Evolutionary conservation across 2,329 filamentous ascomycete species (phyloP), one percentile per base, ranked within the genome.

Genomic region (Microdochium nivale): DNA sequence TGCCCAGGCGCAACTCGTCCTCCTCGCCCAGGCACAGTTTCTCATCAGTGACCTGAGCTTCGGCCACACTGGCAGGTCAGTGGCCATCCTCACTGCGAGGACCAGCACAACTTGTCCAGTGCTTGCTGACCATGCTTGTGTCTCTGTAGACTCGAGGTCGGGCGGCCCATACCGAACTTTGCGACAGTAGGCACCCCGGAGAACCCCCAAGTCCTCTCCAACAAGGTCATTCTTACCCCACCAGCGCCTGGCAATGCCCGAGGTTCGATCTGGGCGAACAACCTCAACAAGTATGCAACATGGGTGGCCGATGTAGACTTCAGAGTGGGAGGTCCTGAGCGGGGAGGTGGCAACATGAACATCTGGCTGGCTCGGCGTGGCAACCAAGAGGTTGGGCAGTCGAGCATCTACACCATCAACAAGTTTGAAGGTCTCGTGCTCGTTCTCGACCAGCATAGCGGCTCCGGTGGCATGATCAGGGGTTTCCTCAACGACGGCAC

Each of bases 401-500:
- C 81, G 57, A 95, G 88, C 68, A 82, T 96, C 59, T 96, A 96
- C 71, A 94, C 87, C 1, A 86, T 86, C 10, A 82, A 82, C 51
- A 82, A 81, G 59, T 99, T 96, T 62, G 92, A 97, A 61, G 94
- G 94, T n/a, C 73, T 99, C 58, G 91, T 83, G 32, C 73, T 99
- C 52, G 86, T 95, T 24, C 70, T 99, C 51, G 92, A 97, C 70
- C 84, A 87, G 55, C 87, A 94, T 63, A 86, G 88, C 51, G 86
- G 89, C 46, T 70, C 72, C 2, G 84, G 83, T 49, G 94, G 94
- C 58, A 90, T 86, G 70, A 77, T 99, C 57, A 81, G 94, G 53
- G 94, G 88, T 19, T 99, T 97, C 74, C 73, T 99, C 58, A 99
- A 97, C 71, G 94, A 97, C 67, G 92, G 91, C 48, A 81, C 75